Conservation (phyloP, 2,329 filamentous ascomycete species). For the Orbilia javanica region DNA sequence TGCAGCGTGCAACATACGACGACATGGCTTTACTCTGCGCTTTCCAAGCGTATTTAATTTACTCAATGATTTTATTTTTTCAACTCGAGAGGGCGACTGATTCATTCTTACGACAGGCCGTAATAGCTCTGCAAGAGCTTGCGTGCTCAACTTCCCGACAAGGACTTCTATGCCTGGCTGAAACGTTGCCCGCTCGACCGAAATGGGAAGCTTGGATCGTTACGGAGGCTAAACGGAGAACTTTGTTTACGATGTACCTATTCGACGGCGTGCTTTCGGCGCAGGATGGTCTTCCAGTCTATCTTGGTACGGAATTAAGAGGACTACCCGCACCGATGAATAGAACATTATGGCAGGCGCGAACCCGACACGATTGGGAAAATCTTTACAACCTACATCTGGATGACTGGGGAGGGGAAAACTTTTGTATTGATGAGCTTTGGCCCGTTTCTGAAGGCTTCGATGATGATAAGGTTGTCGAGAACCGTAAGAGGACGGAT, state of each 20-base stretch:
- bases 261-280: conserved; percentile 69
- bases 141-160: conserved; percentile 66
- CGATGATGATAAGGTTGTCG: conserved; percentile 62
- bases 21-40: conserved; percentile 65
- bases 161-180: conserved; percentile 68
- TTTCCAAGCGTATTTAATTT: conserved; percentile 72
- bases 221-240: conserved; percentile 70
- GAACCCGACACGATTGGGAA: background rate
- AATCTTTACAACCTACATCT: background rate
- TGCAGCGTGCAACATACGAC: conserved; percentile 61
- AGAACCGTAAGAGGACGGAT: conserved; percentile 66
- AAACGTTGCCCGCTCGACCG: conserved; percentile 66
- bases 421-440: background rate
- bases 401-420: background rate
- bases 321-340: conserved; percentile 67
- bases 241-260: conserved; percentile 70
- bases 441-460: conserved; percentile 58
- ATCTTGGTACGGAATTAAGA: conserved; percentile 68
- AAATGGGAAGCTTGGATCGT: conserved; percentile 71
- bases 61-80: conserved; percentile 69
- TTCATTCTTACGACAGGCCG: conserved; percentile 66
- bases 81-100: conserved; percentile 60
- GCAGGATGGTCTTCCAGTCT: conserved; percentile 67
- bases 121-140: conserved; percentile 70
- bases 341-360: background rate